Evolutionary conservation across 139 green algal genomes (phyloP), one percentile per base, ranked within the genome.

Genomic region (Volvox africanus): DNA sequence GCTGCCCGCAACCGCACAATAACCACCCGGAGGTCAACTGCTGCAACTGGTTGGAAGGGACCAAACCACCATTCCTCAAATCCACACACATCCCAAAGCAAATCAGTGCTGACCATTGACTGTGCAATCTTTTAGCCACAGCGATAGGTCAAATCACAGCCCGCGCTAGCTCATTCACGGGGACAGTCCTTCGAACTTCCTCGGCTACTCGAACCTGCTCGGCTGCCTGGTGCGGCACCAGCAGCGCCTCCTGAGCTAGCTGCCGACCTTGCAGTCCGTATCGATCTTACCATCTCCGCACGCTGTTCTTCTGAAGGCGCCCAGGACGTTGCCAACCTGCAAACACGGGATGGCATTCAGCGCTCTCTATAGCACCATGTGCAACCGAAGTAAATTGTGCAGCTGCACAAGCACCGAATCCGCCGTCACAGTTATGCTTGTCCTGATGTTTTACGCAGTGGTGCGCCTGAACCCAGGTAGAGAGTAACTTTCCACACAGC

Each of bases 151-250:
- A 24, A 73, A 55, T 9, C 44, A 55, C 44, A 55, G 44, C 44
- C 44, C 44, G 9, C 44, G 65, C 65, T 73, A 12, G 65, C 71
- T 81, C 32, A 81, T 50, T 81, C 75, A 1, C 75, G 75, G 13
- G 75, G 75, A 24, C 75, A 81, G 30, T 81, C 75, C 13, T 35
- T 55, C 17, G 80, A 87, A 55, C 81, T 76, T 61, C 81, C 55
- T 36, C 81, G 18, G 81, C 81, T 76, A 61, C 81, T 61, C 30
- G 61, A 87, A 6, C 61, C 81, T 20, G 61, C 81, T 33, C 81
- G 81, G 14, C 61, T 76, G 2, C 81, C 81, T 3, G 37, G 61
- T 21, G 61, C 61, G 0, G 61, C 81, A 5, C 81, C 81, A 62
- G 30, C 30, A 77, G 37, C 81, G 26, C 50, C 55, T 14, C 80